Evolutionary conservation across 1,284 basidiomycete genomes (phyloP).

Genomic region (Chalciporus sp.): DNA sequence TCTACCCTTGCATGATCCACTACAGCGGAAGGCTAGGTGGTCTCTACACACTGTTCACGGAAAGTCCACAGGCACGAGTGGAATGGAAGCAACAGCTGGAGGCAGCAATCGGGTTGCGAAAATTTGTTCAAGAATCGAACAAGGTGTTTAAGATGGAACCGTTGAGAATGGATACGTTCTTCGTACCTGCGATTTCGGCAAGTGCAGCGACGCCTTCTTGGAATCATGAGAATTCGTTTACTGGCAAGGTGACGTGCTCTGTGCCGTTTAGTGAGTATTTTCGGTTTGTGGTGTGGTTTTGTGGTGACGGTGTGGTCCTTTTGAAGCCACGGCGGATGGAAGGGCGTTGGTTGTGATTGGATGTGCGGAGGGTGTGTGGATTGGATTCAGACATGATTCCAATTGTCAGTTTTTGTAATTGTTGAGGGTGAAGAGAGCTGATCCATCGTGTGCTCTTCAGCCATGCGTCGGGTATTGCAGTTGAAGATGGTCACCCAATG

Average conservation of each 20-base stretch:
- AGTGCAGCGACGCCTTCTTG: conserved; percentile 53
- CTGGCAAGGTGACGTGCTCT: conserved; percentile 91
- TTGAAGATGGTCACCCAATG: conserved; percentile 91
- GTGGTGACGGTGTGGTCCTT: conserved; percentile 15
- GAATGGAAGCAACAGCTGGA: conserved; percentile 92
- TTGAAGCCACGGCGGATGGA: conserved; percentile 76
- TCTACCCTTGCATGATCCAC: conserved; percentile 85
- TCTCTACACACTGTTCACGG: conserved; percentile 83
- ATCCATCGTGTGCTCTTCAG: conserved; percentile 38
- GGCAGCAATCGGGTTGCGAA: conserved; percentile 84
- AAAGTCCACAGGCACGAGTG: conserved; percentile 68
- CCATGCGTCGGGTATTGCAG: conserved; percentile 88
- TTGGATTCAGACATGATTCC: conserved; percentile 89
- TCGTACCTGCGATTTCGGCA: conserved; percentile 61
- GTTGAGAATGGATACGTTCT: conserved; percentile 84
- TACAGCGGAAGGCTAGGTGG: conserved; percentile 85
- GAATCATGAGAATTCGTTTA: conserved; percentile 74
- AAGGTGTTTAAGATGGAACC: conserved; percentile 91
- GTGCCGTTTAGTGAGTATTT: conserved; percentile 82
- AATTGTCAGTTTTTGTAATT: conserved; percentile 55
- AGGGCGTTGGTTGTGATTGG: conserved; percentile 89
- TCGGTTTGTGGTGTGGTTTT: neutral
- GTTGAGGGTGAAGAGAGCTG: conserved; percentile 1
- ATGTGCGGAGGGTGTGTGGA: conserved; percentile 96
- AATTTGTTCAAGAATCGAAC: conserved; percentile 88